These are phyloP conservation scores for Exophiala spinifera DNA, from an alignment of 2,329 filamentous ascomycete genomes.

Conservation along the genomic window DNA sequence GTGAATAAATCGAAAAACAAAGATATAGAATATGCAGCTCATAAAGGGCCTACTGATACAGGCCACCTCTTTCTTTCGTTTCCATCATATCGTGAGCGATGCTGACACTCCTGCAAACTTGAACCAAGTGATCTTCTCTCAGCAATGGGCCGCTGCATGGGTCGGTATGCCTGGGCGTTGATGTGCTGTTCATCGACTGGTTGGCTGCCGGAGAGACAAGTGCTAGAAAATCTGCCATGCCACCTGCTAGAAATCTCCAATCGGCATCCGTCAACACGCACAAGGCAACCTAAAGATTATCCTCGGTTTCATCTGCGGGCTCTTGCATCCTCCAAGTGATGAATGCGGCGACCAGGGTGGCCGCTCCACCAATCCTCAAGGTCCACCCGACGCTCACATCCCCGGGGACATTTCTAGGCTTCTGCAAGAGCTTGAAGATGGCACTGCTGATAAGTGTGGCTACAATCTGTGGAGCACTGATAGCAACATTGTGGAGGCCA, in stretches of 20 bases:
- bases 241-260: too few species aligned
- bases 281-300: conserved; percentile 1
- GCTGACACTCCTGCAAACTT: too few species aligned
- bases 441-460: conserved; percentile 79
- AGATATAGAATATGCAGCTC: background rate
- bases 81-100: background rate
- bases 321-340: conserved; percentile 29
- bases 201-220: background rate
- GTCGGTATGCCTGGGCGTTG: too few species aligned
- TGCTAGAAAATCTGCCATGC: background rate
- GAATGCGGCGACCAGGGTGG: conserved; percentile 71
- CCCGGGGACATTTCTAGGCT: conserved; percentile 76
- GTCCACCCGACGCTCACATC: conserved; percentile 87
- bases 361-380: conserved; percentile 75
- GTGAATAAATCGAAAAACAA: background rate
- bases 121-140: too few species aligned
- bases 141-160: too few species aligned
- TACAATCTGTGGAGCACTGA: conserved; percentile 86
- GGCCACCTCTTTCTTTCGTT: background rate
- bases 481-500: conserved; percentile 92
- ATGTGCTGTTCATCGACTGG: too few species aligned
- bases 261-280: too few species aligned
- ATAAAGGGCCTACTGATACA: background rate
- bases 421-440: conserved; percentile 83
- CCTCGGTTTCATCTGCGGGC: conserved; percentile 16